Conservation (phyloP, 306 rosid genomes). For the Betula pendula region DNA sequence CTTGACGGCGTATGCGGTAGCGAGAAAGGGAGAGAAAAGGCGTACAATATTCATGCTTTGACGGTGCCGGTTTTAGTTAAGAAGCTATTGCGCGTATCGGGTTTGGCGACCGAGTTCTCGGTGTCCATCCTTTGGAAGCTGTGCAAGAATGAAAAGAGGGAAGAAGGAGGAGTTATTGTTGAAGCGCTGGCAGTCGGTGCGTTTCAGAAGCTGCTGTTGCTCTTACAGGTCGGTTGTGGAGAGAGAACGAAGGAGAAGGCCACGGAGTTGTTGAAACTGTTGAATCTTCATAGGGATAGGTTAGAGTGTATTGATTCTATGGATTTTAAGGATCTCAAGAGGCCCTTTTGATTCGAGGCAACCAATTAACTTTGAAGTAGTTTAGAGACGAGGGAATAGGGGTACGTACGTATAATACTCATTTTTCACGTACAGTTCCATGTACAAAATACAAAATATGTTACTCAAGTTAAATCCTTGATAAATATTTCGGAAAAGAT, state of each 20-base stretch:
- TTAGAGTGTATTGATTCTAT: conserved; percentile 66
- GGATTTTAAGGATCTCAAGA: conserved; percentile 60
- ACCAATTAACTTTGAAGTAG: neutral
- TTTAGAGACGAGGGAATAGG: neutral
- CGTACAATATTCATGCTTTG: conserved; percentile 58
- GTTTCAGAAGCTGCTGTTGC: conserved; percentile 73
- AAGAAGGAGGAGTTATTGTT: conserved; percentile 39
- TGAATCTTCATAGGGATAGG: conserved; percentile 57
- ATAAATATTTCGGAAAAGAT: neutral
- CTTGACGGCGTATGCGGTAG: conserved; percentile 55
- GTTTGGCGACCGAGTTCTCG: conserved; percentile 52
- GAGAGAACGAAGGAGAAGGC: conserved; percentile 64
- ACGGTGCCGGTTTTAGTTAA: conserved; percentile 71
- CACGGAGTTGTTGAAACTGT: conserved; percentile 64
- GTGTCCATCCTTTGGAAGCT: conserved; percentile 76
- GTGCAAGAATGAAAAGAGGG: conserved; percentile 37
- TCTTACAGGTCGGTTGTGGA: conserved; percentile 77
- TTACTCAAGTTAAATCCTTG: neutral
- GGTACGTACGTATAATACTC: neutral
- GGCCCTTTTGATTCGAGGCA: conserved; percentile 36
- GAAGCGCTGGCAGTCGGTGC: conserved; percentile 76
- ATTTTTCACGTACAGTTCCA: neutral
- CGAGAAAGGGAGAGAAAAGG: conserved; percentile 50
- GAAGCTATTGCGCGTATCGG: conserved; percentile 74
- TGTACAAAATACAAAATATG: neutral